Base-by-base conservation (phyloP, 2,329 filamentous ascomycete species). In the Fusarium sp. region DNA sequence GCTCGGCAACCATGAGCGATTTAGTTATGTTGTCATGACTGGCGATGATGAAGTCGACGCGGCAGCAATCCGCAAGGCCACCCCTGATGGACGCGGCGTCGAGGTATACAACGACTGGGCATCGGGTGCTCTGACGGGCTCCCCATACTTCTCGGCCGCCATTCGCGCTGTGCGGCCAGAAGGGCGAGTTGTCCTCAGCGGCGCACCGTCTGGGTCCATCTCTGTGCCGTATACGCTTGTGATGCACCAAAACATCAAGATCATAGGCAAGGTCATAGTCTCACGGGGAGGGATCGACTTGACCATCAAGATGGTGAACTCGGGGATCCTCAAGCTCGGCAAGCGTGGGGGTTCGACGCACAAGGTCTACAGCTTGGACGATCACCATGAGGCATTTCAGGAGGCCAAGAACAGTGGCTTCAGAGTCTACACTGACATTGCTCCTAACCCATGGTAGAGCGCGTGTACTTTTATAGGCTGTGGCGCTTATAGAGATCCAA, bases 91-190 rank as follows among this genome's bases (percentile, higher is more conserved):
- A n/a, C 32, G 32, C n/a, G 54, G 54, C n/a, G 54, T 39, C 54
- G 54, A 58, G 54, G 54, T 58, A 37, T 58, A 58, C 34, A 58
- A 58, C 32, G 54, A 58, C 54, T 58, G 54, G 54, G 34, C 54
- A 37, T 39, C 54, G 13, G 54, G 34, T n/a, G 23, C 32, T 37
- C 32, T 37, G 32, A 58, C 32, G 54, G n/a, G 54, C 27, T 37
- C 54, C 10, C 54, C 34, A 27, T 58, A 58, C 34, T 39, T 58
- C 54, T 58, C 54, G 32, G 54, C 54, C 16, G 54, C 32, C n/a
- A 37, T 39, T 16, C 54, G 54, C 20, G 34, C 54, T 39, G 54
- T 58, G n/a, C 32, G 34, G 35, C 34, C 34, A 37, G 34, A 58
- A 25, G 54, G 54, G 20, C n/a, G 54, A 20, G 54, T 58, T 9